These are phyloP conservation scores for Lecanoromycetidae sp. DNA, from an alignment of 2,329 filamentous ascomycete species.

Conservation along the genomic window DNA sequence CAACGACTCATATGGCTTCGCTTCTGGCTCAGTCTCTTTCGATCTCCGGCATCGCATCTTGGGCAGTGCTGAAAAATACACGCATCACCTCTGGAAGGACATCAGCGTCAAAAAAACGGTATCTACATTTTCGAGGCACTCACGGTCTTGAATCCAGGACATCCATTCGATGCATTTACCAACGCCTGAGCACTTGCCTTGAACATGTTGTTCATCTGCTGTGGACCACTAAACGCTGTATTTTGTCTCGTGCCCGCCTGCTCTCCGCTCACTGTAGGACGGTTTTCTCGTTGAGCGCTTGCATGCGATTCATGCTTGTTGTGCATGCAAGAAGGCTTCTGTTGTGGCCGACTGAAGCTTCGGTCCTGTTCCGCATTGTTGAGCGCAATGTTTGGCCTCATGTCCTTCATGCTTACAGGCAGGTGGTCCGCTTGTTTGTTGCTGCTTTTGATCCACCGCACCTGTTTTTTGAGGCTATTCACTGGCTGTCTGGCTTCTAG, in stretches of 20 bases:
- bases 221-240: slow-evolving; percentile 8
- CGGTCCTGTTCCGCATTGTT: not conserved
- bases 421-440: not conserved
- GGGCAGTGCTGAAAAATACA: slow-evolving; percentile 6
- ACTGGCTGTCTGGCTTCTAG: no score
- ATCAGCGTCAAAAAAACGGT: not conserved
- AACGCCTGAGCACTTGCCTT: slow-evolving; percentile 3
- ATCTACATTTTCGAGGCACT: not conserved
- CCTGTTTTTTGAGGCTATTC: no score
- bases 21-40: slow-evolving; percentile 9
- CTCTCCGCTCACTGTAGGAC: no score
- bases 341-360: not conserved
- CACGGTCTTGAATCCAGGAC: slow-evolving; percentile 8
- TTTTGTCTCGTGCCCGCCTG: no score
- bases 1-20: not conserved
- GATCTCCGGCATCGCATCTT: slow-evolving; percentile 11
- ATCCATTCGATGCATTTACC: slow-evolving; percentile 2
- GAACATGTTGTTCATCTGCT: slow-evolving; percentile 6
- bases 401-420: not conserved
- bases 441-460: not conserved
- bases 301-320: no score
- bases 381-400: not conserved
- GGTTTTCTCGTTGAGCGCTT: no score
- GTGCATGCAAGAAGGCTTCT: no score
- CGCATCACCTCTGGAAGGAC: slow-evolving; percentile 10